Evolutionary conservation across 441 rosid genomes (phyloP).

Genomic region (Biscutella laevigata): DNA sequence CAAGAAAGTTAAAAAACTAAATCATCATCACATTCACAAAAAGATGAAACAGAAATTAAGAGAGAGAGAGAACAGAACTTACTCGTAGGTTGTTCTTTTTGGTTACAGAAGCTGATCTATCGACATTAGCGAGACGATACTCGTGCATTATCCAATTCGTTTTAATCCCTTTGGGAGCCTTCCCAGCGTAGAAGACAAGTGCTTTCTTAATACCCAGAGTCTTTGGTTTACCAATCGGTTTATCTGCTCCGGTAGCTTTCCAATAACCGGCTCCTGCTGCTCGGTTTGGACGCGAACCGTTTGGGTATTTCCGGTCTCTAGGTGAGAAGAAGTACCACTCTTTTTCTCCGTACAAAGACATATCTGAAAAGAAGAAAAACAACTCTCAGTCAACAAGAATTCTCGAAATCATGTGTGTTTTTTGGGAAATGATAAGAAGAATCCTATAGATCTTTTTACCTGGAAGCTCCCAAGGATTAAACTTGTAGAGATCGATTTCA

Average conservation of each 20-base stretch:
- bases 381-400: constrained; percentile 5
- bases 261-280: constrained; percentile 86
- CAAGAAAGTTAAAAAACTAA: background rate
- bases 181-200: constrained; percentile 82
- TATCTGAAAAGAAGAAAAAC: constrained; percentile 29
- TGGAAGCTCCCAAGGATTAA: constrained; percentile 91
- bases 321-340: constrained; percentile 97
- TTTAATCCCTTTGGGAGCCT: constrained; percentile 77
- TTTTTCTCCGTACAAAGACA: constrained; percentile 78
- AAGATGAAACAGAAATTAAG: background rate
- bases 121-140: constrained; percentile 70
- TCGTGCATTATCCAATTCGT: constrained; percentile 98
- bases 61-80: background rate
- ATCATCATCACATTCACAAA: background rate
- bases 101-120: constrained; percentile 29
- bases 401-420: background rate
- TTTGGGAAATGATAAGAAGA: background rate
- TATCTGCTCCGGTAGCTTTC: constrained; percentile 94
- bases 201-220: constrained; percentile 81
- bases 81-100: constrained; percentile 52
- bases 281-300: constrained; percentile 87
- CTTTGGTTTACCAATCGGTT: constrained; percentile 81
- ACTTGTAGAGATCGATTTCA: constrained; percentile 83
- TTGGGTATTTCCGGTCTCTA: constrained; percentile 84
- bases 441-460: constrained; percentile 40